phyloP scores from a whole-genome alignment of 1,284 basidiomycete genomes.

The Exobasidium rhododendri region DNA sequence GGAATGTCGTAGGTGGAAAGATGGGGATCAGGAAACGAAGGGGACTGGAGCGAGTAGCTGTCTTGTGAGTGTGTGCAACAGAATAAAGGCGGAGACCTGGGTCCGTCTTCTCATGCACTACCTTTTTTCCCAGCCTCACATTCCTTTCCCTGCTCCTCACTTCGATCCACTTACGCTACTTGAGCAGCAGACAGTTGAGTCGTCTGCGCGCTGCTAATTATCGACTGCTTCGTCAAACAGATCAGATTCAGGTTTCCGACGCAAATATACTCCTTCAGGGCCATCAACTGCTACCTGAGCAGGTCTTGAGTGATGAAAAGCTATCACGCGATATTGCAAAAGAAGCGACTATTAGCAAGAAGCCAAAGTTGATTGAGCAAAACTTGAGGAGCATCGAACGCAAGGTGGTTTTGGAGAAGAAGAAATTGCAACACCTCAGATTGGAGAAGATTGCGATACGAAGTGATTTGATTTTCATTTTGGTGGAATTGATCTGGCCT shows the following conservation, averaged over 20 bases:
- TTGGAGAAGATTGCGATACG: not conserved
- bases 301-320: not conserved
- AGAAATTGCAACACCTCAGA: not conserved
- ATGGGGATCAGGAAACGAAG: constrained; percentile 1
- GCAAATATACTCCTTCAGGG: not conserved
- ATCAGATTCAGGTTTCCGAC: not conserved
- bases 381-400: not conserved
- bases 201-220: not conserved
- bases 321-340: not conserved
- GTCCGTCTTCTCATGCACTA: not conserved
- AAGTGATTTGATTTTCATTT: not conserved
- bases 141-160: constrained; percentile 1
- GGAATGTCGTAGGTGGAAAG: constrained; percentile 11
- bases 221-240: not conserved
- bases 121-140: not conserved
- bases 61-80: constrained; percentile 11
- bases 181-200: not conserved
- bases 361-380: not conserved
- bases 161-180: not conserved
- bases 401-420: not conserved
- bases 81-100: not conserved
- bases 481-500: constrained; percentile 3
- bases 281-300: not conserved
- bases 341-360: not conserved
- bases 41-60: constrained; percentile 10